Evolutionary conservation across 305 asterid genomes (phyloP).

Genomic region (Fraxinus sp.): DNA sequence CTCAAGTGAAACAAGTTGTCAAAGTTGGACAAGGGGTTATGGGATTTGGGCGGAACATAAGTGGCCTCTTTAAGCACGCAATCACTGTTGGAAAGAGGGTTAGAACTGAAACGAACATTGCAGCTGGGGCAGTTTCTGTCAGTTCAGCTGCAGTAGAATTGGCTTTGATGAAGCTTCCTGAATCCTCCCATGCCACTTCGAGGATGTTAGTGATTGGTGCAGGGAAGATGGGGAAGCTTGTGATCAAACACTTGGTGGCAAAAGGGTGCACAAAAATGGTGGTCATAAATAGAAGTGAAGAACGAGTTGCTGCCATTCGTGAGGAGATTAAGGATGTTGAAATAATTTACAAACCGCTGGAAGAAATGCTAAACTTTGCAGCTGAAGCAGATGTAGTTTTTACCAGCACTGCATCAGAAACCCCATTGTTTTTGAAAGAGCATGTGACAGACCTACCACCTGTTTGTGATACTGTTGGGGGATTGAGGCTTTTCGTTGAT

Average conservation of each 20-base stretch:
- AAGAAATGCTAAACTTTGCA: slow-evolving; percentile 62
- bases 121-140: slow-evolving; percentile 95
- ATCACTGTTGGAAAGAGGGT: slow-evolving; percentile 96
- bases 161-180: slow-evolving; percentile 90
- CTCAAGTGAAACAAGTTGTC: slow-evolving; percentile 97
- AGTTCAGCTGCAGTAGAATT: slow-evolving; percentile 98
- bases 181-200: slow-evolving; percentile 60
- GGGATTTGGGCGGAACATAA: slow-evolving; percentile 92
- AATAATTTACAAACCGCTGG: slow-evolving; percentile 67
- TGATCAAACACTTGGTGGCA: slow-evolving; percentile 89
- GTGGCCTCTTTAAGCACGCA: slow-evolving; percentile 98
- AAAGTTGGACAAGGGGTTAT: slow-evolving; percentile 86
- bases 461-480: slow-evolving; percentile 45
- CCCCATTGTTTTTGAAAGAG: slow-evolving; percentile 69
- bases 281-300: slow-evolving; percentile 83
- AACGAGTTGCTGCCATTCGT: slow-evolving; percentile 67
- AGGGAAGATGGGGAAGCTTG: slow-evolving; percentile 98
- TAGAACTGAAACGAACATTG: slow-evolving; percentile 86
- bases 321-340: slow-evolving; percentile 77
- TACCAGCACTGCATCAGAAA: slow-evolving; percentile 89
- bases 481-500: slow-evolving; percentile 71
- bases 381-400: slow-evolving; percentile 81
- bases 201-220: slow-evolving; percentile 88
- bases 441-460: slow-evolving; percentile 59
- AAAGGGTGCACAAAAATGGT: slow-evolving; percentile 93